phyloP scores from a whole-genome alignment of 2,329 filamentous ascomycete species.

The Colletotrichum musae region DNA sequence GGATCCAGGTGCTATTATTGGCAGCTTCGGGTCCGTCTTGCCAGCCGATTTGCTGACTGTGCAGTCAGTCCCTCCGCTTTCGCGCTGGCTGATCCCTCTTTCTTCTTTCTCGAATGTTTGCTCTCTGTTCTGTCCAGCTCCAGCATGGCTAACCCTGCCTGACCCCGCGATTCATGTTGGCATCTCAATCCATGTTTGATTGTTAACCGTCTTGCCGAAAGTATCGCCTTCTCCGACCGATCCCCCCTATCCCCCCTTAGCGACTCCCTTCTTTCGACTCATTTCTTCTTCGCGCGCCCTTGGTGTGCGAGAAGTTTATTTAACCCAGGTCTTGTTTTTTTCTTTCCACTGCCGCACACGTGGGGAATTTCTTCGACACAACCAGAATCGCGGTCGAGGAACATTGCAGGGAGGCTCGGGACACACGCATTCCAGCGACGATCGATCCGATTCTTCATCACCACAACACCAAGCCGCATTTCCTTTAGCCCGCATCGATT shows the following conservation, averaged over 20 bases:
- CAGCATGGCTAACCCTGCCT: slow-evolving; percentile 30
- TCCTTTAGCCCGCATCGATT: background rate
- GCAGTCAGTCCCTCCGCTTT: background rate
- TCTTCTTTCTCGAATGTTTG: slow-evolving; percentile 15
- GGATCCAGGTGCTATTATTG: slow-evolving; percentile 10
- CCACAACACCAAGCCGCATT: background rate
- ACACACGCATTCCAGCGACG: background rate
- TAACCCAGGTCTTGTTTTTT: background rate
- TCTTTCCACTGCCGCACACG: slow-evolving; percentile 12
- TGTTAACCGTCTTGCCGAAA: slow-evolving; percentile 12
- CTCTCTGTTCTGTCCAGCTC: background rate
- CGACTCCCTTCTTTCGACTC: background rate
- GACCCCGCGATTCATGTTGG: slow-evolving; percentile 28
- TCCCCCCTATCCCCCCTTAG: background rate
- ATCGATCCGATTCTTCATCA: background rate
- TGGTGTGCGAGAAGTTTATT: slow-evolving; percentile 10
- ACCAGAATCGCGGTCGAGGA: background rate
- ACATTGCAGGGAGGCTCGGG: slow-evolving; percentile 9
- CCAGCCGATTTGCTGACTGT: background rate
- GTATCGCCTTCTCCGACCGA: background rate
- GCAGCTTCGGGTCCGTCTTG: slow-evolving; percentile 1
- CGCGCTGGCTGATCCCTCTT: slow-evolving; percentile 10
- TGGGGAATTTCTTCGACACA: slow-evolving; percentile 2
- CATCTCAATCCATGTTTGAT: slow-evolving; percentile 7
- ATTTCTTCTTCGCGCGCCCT: slow-evolving; percentile 2